These are phyloP conservation scores for Pichia nakasei DNA, from an alignment of 805 yeast genomes.

Conservation along the genomic window DNA sequence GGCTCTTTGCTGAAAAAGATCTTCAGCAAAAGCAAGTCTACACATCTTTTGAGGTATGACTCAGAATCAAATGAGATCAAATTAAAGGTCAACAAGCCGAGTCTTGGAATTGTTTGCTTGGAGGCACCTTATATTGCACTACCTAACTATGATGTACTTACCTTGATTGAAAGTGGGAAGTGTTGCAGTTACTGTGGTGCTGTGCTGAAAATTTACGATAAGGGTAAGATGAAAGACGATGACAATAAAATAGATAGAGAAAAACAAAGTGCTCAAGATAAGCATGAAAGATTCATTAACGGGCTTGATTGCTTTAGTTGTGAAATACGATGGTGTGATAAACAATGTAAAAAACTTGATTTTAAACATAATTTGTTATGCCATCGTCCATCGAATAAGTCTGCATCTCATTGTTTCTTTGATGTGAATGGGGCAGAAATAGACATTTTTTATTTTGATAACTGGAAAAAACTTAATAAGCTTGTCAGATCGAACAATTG, in stretches of 20 bases:
- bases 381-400: constrained; percentile 25
- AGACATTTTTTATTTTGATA: constrained; percentile 15
- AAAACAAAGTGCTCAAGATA: constrained; percentile 15
- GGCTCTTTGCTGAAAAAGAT: constrained; percentile 3
- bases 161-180: constrained; percentile 23
- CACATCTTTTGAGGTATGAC: constrained; percentile 7
- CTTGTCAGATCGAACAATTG: constrained; percentile 8
- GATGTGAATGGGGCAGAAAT: constrained; percentile 5
- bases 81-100: constrained; percentile 3
- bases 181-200: constrained; percentile 27
- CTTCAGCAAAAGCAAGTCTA: constrained; percentile 5
- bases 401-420: constrained; percentile 18
- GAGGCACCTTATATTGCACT: constrained; percentile 25
- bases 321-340: constrained; percentile 24
- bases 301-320: constrained; percentile 27
- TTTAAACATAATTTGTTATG: constrained; percentile 18
- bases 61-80: constrained; percentile 2
- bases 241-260: constrained; percentile 9
- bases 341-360: constrained; percentile 21
- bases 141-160: constrained; percentile 19
- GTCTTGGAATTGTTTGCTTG: constrained; percentile 17
- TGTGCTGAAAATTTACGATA: constrained; percentile 24
- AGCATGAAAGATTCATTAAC: constrained; percentile 21
- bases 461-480: constrained; percentile 17
- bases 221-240: constrained; percentile 20